These are phyloP conservation scores for Mycena metata DNA, from an alignment of 768 basidiomycete species.

Conservation along the genomic window DNA sequence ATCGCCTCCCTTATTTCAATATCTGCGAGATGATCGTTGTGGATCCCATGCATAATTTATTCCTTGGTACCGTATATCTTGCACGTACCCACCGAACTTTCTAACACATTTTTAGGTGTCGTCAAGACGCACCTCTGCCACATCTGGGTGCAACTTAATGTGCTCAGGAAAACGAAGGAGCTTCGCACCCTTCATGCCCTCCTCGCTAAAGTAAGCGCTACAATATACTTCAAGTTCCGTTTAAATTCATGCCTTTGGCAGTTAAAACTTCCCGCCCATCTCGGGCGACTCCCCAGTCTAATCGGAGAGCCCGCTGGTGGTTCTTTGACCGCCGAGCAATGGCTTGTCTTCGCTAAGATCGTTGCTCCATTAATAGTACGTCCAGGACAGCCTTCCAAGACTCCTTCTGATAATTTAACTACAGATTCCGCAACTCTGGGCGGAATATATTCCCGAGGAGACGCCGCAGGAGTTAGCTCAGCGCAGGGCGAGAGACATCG, in stretches of 20 bases:
- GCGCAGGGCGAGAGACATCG: not conserved
- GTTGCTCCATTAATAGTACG: slow-evolving; percentile 36
- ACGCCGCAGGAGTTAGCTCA: not conserved
- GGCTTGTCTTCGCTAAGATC: not conserved
- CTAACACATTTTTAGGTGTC: not conserved
- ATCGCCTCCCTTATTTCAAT: not conserved
- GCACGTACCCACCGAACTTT: too few relatives aligned
- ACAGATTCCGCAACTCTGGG: slow-evolving; percentile 9
- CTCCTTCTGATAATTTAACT: too few relatives aligned
- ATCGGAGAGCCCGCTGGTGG: not conserved
- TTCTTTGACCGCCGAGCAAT: not conserved
- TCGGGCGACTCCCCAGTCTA: not conserved
- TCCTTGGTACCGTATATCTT: slow-evolving; percentile 24
- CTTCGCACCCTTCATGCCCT: not conserved
- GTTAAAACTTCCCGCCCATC: not conserved
- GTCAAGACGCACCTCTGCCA: not conserved
- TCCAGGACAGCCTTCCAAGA: too few relatives aligned
- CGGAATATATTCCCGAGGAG: slow-evolving; percentile 25
- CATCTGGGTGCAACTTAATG: not conserved
- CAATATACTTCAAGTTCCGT: too few relatives aligned
- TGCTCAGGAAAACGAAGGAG: not conserved
- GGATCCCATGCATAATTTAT: not conserved
- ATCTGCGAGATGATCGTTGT: not conserved
- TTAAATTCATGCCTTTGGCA: not conserved
- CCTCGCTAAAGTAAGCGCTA: not conserved